Conservation (phyloP, 345 rosid genomes). For the Combretum micranthum region DNA sequence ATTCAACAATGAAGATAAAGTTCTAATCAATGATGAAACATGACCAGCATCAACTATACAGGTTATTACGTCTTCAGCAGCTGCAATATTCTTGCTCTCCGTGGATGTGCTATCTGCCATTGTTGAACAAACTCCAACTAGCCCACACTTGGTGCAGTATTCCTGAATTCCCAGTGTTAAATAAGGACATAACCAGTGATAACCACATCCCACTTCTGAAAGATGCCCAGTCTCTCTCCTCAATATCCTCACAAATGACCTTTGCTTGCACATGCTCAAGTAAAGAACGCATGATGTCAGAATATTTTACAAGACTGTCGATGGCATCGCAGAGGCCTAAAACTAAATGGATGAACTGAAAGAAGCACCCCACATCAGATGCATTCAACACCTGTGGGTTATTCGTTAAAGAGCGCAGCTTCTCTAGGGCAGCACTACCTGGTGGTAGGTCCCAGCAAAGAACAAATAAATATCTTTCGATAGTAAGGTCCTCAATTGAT, state of each 20-base stretch:
- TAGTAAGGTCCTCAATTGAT: conserved; percentile 66
- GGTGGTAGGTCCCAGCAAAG: conserved; percentile 79
- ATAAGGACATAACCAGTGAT: conserved; percentile 55
- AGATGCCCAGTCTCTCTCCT: conserved; percentile 77
- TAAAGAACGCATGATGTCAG: conserved; percentile 38
- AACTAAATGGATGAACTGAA: conserved; percentile 54
- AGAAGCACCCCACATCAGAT: conserved; percentile 36
- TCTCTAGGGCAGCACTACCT: conserved; percentile 22
- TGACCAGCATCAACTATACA: conserved; percentile 45
- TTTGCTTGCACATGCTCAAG: conserved; percentile 36
- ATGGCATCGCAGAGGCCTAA: conserved; percentile 30
- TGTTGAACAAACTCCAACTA: conserved; percentile 25
- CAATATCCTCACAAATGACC: conserved; percentile 33
- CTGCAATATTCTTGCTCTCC: conserved; percentile 33
- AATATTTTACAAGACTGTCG: conserved; percentile 29
- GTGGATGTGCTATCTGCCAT: conserved; percentile 40
- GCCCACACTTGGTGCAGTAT: conserved; percentile 17
- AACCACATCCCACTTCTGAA: conserved; percentile 74
- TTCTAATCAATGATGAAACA: conserved; percentile 36
- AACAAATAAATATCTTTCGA: conserved; percentile 79
- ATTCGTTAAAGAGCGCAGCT: conserved; percentile 31
- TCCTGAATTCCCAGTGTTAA: conserved; percentile 54
- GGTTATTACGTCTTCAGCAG: conserved; percentile 54
- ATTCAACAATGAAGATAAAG: conserved; percentile 55
- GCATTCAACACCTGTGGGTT: conserved; percentile 35